These are phyloP conservation scores for Penicillium sp. DNA, from an alignment of 2,329 filamentous ascomycete genomes.

Conservation along the genomic window DNA sequence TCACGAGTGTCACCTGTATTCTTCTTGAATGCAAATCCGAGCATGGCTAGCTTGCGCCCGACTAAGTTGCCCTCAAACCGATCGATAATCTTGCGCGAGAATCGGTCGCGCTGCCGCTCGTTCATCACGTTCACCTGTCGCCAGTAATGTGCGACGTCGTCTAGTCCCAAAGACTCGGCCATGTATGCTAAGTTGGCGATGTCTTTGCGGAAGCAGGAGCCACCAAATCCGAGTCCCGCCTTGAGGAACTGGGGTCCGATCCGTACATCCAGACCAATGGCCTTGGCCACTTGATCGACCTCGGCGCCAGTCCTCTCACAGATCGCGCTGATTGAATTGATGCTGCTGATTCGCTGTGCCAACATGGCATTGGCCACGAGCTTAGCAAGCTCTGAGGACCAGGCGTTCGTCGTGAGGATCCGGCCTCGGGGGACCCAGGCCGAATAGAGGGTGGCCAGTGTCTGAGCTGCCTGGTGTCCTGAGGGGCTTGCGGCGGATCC, in stretches of 20 bases:
- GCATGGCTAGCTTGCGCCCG: constrained; percentile 68
- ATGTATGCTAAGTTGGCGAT: constrained; percentile 71
- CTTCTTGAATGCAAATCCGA: constrained; percentile 79
- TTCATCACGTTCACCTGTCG: constrained; percentile 71
- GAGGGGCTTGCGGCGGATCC: constrained; percentile 62
- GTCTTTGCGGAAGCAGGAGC: constrained; percentile 80
- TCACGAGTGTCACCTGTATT: constrained; percentile 74
- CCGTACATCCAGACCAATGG: constrained; percentile 67
- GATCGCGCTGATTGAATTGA: constrained; percentile 77
- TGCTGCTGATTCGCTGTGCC: constrained; percentile 75
- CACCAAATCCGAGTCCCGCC: constrained; percentile 74
- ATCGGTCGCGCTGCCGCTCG: constrained; percentile 69
- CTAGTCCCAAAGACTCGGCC: constrained; percentile 65
- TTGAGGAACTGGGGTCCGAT: constrained; percentile 73
- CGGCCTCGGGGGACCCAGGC: constrained; percentile 66
- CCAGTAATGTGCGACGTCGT: constrained; percentile 75
- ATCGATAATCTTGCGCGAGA: constrained; percentile 63
- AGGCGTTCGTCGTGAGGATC: constrained; percentile 71
- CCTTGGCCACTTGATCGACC: constrained; percentile 67
- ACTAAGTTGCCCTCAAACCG: constrained; percentile 67
- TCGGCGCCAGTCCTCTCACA: constrained; percentile 75
- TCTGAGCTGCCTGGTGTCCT: constrained; percentile 61
- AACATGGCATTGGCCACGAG: constrained; percentile 77
- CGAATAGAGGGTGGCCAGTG: constrained; percentile 65
- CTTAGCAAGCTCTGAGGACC: constrained; percentile 76